Evolutionary conservation across 805 yeast genomes (phyloP).

Genomic region (Tetrapisispora phaffii): DNA sequence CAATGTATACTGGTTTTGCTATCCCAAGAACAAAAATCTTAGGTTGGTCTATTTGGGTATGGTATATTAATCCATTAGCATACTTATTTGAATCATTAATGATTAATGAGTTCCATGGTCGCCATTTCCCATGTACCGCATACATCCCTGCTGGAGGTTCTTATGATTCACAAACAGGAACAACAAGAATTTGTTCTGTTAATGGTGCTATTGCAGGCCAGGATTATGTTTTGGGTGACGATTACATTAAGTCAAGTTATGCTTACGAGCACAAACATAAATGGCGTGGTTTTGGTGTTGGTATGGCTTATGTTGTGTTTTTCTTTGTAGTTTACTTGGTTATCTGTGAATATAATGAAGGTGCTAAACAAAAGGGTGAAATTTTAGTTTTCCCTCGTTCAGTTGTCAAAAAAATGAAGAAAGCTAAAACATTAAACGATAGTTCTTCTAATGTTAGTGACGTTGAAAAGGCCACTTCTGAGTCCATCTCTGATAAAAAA

Average conservation of each 20-base stretch:
- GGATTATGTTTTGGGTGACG: conserved; percentile 38
- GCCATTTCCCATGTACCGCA: conserved; percentile 29
- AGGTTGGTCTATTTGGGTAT: conserved; percentile 42
- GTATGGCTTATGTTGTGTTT: conserved; percentile 40
- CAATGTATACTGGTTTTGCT: conserved; percentile 36
- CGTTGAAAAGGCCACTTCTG: conserved; percentile 7
- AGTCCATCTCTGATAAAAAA: conserved; percentile 13
- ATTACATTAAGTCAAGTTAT: conserved; percentile 34
- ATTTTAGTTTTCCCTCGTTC: conserved; percentile 43
- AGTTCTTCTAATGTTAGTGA: conserved; percentile 2
- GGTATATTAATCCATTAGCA: conserved; percentile 35
- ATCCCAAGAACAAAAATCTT: conserved; percentile 36
- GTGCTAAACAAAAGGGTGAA: conserved; percentile 55
- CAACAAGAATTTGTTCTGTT: conserved; percentile 36
- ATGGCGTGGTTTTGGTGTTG: conserved; percentile 57
- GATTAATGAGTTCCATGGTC: conserved; percentile 35
- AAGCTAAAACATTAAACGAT: conserved; percentile 19
- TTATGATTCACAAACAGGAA: conserved; percentile 25
- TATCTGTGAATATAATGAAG: conserved; percentile 42
- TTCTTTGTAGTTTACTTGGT: conserved; percentile 41
- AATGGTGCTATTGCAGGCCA: conserved; percentile 44
- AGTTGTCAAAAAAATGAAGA: conserved; percentile 38
- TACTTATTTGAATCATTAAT: conserved; percentile 38
- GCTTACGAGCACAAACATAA: conserved; percentile 35
- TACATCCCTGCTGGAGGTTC: conserved; percentile 38